Evolutionary conservation across 352 stramenopile species (phyloP), one percentile per base, ranked within the genome.

Genomic region (Globisporangium iwayamae): DNA sequence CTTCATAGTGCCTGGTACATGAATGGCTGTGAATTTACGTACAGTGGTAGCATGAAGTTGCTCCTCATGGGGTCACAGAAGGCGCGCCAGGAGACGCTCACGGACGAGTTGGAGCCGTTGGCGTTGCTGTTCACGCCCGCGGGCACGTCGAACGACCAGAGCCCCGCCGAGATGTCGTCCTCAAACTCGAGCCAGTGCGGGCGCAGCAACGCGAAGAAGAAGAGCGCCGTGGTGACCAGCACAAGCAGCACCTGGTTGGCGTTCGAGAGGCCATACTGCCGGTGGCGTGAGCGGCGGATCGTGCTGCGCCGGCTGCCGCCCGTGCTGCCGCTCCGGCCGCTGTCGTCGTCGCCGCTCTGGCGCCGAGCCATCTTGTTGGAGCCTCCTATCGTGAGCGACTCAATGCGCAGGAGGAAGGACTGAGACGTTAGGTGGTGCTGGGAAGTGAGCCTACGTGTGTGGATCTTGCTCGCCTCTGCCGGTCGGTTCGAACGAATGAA

Each of bases 191-290:
- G 71, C 85, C 85, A 93, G 56, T 82, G 71, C 36, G 70, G 74
- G 9, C 81, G 76, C 65, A 91, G 66, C 47, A 93, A 67, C 58
- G 83, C 60, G 28, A 90, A 76, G 64, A 89, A 90, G 11, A 90
- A 72, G 57, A 91, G 56, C 36, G 60, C 72, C 48, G 70, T 77
- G 3, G 89, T 70, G 14, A 73, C 67, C 63, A 90, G 70, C 59
- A 72, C 80, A 54, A 90, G 71, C 56, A 93, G 71, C 63, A 93
- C 81, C 79, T 93, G 85, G 74, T 93, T 93, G n/a, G 85, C 85
- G 69, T 93, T 93, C 28, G 85, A 80, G 60, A 91, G 72, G 2
- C 85, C 85, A 52, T 90, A 93, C 52, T 89, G 81, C 25, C 85
- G 81, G 67, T 91, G 78, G 48, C 70, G 69, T 47, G 72, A 73